Base-by-base conservation (phyloP, 768 basidiomycete species). In the Suillus discolor region DNA sequence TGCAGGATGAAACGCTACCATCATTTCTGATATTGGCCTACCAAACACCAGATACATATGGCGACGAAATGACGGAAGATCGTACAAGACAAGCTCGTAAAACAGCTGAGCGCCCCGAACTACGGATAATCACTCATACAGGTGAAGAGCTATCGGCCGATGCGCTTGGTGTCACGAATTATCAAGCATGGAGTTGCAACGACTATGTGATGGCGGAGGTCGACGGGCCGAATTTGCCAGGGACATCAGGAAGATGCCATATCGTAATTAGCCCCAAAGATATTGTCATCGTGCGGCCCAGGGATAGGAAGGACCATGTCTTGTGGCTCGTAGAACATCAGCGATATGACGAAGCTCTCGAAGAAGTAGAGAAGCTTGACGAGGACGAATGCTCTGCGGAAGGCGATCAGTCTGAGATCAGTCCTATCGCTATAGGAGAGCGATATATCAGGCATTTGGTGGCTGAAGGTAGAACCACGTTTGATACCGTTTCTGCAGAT, bases 141-240 rank as follows among this genome's bases (percentile, higher is more conserved):
- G 96, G 97, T 1, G 95, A 98, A 72, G 96, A 97, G 75, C 81
- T 94, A 2, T 86, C 93, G 0, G 85, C 89, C 2, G 97, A 99
- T 75, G 93, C 91, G 1, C 83, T 99, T 55, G 86, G 84, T 53
- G 84, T 99, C 47, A 80, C 87, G 34, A 87, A 89, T 69, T 99
- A 85, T 76, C 89, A 94, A 72, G 79, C 85, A 11, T 97, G 92
- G 86, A 89, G 90, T 5, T 98, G 97, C 75, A 96, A 96, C 70
- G 97, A 99, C 74, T 99, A 99, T 72, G 77, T 84, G 11, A 80
- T 97, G 16, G 85, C 85, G 7, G 88, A 88, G 64, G 82, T 83
- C 60, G 71, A 69, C 20, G 61, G 66, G 13, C 38, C 71, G 69
- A n/a, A 67, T 66, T 31, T 66, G 60, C 20, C 54, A 64, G 73